Conservation (phyloP, 1,284 basidiomycete genomes). For the Pseudozyma hubeiensis region DNA sequence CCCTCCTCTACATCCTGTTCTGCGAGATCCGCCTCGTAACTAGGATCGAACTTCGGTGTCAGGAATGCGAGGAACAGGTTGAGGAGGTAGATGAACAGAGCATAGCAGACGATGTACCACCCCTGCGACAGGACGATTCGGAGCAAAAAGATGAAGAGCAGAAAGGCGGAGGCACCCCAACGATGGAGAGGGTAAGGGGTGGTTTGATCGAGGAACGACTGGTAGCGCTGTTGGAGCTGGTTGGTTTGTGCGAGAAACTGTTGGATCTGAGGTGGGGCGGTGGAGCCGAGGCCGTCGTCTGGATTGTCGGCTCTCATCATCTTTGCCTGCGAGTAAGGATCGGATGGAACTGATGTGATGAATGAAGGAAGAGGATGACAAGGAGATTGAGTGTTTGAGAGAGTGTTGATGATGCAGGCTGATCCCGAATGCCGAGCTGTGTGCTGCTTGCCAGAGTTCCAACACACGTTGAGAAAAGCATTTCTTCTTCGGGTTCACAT, state of each 20-base stretch:
- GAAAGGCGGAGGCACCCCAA: slow-evolving; percentile 83
- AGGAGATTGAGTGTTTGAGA: too few relatives aligned
- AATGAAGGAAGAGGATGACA: too few relatives aligned
- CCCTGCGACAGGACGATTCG: slow-evolving; percentile 88
- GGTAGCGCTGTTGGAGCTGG: slow-evolving; percentile 69
- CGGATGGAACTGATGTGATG: not conserved
- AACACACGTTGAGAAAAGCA: too few relatives aligned
- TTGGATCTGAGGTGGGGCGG: slow-evolving; percentile 50
- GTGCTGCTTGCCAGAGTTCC: too few relatives aligned
- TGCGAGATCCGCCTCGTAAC: slow-evolving; percentile 88
- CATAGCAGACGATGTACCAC: slow-evolving; percentile 82
- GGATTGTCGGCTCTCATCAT: slow-evolving; percentile 61
- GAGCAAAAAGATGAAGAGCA: slow-evolving; percentile 83
- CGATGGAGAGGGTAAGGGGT: slow-evolving; percentile 89
- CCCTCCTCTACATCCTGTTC: slow-evolving; percentile 97
- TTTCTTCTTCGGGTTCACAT: too few relatives aligned
- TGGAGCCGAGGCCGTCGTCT: slow-evolving; percentile 40
- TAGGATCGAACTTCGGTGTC: slow-evolving; percentile 95
- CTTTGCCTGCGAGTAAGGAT: slow-evolving; percentile 9
- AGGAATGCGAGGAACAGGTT: slow-evolving; percentile 84
- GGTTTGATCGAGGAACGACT: slow-evolving; percentile 86
- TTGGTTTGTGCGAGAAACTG: slow-evolving; percentile 57
- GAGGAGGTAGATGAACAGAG: slow-evolving; percentile 68
- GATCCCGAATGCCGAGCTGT: slow-evolving; percentile 21
- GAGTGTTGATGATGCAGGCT: too few relatives aligned